A percentile compares a stretch with the other conserved stretches of the same genome.
phyloP scores from a whole-genome alignment of 306 rosid genomes.

The Myrica gale region DNA sequence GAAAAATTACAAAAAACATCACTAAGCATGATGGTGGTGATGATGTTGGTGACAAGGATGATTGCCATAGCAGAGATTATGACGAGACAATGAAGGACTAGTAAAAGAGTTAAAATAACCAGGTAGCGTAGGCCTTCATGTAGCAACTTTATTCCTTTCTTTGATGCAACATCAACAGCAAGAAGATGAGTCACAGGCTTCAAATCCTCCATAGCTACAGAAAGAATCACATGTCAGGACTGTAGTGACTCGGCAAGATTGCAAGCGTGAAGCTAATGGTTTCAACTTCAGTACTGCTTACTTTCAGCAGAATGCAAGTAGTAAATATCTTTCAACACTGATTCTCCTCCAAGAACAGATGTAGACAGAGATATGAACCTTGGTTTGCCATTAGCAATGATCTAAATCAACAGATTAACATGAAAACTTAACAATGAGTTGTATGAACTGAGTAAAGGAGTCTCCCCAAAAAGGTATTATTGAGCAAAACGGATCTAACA shows the following conservation, averaged over 20 bases:
- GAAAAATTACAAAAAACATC: slow-evolving; percentile 17
- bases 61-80: slow-evolving; percentile 14
- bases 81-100: slow-evolving; percentile 21
- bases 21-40: slow-evolving; percentile 22
- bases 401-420: slow-evolving; percentile 44
- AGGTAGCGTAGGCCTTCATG: slow-evolving; percentile 76
- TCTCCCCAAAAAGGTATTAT: slow-evolving; percentile 4
- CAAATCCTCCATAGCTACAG: slow-evolving; percentile 78
- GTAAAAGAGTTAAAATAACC: slow-evolving; percentile 43
- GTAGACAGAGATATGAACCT: slow-evolving; percentile 61
- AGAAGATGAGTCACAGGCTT: slow-evolving; percentile 93
- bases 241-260: slow-evolving; percentile 18
- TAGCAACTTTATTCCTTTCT: slow-evolving; percentile 72
- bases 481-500: background rate
- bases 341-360: slow-evolving; percentile 56
- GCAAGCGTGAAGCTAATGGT: slow-evolving; percentile 18
- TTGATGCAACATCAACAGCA: slow-evolving; percentile 64
- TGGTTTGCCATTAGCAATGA: slow-evolving; percentile 74
- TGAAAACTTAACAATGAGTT: slow-evolving; percentile 19
- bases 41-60: slow-evolving; percentile 6
- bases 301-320: slow-evolving; percentile 88
- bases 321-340: slow-evolving; percentile 48
- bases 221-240: slow-evolving; percentile 36
- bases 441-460: slow-evolving; percentile 5
- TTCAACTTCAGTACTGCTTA: slow-evolving; percentile 47